Evolutionary conservation across 2,329 filamentous ascomycete genomes (phyloP).

Genomic region (Colletotrichum spaethianum): DNA sequence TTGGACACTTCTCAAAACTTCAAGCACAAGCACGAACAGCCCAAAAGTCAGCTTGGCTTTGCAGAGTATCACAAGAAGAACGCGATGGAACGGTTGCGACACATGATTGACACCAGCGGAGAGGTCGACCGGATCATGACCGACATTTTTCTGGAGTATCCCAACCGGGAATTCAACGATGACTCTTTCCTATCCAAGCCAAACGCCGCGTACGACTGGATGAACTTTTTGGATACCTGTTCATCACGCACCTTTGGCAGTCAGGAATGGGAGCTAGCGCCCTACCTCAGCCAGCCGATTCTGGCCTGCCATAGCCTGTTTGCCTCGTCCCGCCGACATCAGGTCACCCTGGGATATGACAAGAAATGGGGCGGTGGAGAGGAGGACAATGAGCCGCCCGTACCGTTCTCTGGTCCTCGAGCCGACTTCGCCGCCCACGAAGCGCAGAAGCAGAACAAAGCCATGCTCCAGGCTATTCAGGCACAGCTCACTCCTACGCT

Average conservation of each 20-base stretch:
- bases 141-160: slow-evolving; percentile 90
- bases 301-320: slow-evolving; percentile 95
- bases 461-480: slow-evolving; percentile 81
- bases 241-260: slow-evolving; percentile 83
- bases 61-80: slow-evolving; percentile 80
- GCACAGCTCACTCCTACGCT: slow-evolving; percentile 79
- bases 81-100: slow-evolving; percentile 78
- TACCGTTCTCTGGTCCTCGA: slow-evolving; percentile 85
- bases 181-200: slow-evolving; percentile 93
- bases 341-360: slow-evolving; percentile 58
- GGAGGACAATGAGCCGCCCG: slow-evolving; percentile 65
- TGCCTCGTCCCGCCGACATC: slow-evolving; percentile 75
- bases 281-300: slow-evolving; percentile 88
- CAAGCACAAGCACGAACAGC: slow-evolving; percentile 64
- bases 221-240: slow-evolving; percentile 91
- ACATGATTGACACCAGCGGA: slow-evolving; percentile 85
- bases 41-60: slow-evolving; percentile 75
- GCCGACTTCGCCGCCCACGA: slow-evolving; percentile 89
- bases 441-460: slow-evolving; percentile 82
- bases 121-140: slow-evolving; percentile 84
- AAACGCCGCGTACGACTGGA: slow-evolving; percentile 90
- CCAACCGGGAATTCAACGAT: slow-evolving; percentile 91
- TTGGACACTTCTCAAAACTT: slow-evolving; percentile 53
- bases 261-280: slow-evolving; percentile 92
- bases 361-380: slow-evolving; percentile 61